Base-by-base conservation (phyloP, 768 basidiomycete species). In the Phylloporus scabripes region DNA sequence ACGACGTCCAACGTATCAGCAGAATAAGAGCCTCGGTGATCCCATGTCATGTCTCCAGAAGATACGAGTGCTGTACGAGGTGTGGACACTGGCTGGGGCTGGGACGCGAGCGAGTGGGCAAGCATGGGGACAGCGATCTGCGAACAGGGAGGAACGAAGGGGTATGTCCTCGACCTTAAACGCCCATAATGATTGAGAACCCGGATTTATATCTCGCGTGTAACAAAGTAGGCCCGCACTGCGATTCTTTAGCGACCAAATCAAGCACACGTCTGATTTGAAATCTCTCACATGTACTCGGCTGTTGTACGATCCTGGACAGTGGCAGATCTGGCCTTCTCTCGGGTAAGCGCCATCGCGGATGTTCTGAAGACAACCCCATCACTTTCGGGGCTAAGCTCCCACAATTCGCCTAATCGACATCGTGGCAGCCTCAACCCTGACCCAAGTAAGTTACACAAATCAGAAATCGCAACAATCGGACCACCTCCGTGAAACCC, bases 41-140 rank as follows among this genome's bases (percentile, higher is more conserved):
- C 77, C 78, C 80, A 83, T 51, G 72, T 51, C 48, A 73, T 49
- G 54, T 80, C 78, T 21, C 48, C 46, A 1, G 58, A 60, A n/a
- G 71, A 80, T 58, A 79, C 73, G 39, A 85, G 73, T 51, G 77
- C 73, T 45, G 78, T 70, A 55, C 79, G 75, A 56, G 81, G 78
- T 75, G 81, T 79, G 59, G 74, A 61, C 43, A 74, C 55, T 40
- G 69, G 66, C 37, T 68, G 70, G 51, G 49, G 20, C 14, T 59
- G 65, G 41, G 65, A 58, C 34, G 55, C 26, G 21, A 53, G 50
- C 1, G 50, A 42, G 8, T 60, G 54, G 36, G 41, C 21, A 9
- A 53, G 49, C 54, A 51, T 58, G 34, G 32, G 33, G 50, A 43
- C 42, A 45, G 37, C 23, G 55, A 41, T 20, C 49, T 42, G 46